Evolutionary conservation across 2,329 filamentous ascomycete species (phyloP), one percentile per base, ranked within the genome.

Genomic region (Juglanconis oblonga): DNA sequence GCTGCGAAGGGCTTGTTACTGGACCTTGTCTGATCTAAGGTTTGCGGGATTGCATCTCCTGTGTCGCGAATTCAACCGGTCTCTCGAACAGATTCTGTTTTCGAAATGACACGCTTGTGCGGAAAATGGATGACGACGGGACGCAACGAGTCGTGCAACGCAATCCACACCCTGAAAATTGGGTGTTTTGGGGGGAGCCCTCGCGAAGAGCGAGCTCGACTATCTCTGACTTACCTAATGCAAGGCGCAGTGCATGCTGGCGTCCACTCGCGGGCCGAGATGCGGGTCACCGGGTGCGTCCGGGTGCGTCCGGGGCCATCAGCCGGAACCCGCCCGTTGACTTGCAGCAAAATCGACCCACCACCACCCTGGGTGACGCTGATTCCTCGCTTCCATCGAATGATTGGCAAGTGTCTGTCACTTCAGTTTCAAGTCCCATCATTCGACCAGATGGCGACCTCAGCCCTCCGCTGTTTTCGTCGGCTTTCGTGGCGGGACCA

Each of bases 341-440:
- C 45, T 35, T 51, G 59, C 59, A 61, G 59, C 48, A 47, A 35
- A 48, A 61, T 61, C 59, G 59, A 51, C 59, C 59, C 59, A 61
- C 55, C 32, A 49, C 44, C 35, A 49, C 45, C 29, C 40, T 40
- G 24, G 52, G 45, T 57, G 50, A 48, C 56, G 59, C 51, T 54
- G 59, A 54, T 61, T 24, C n/a, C 44, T 58, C 2, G 54, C 44
- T 52, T 29, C 35, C 38, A 52, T 61, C 55, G 59, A 36, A 55
- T 58, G 59, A 61, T 55, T 29, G 36, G 4, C 35, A 44, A 32
- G 44, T 13, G 33, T 32, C 55, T 55, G 47, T 58, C 44, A 54
- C 58, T 61, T 24, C 58, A 61, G 54, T 32, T 52, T 61, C 32
- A 58, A 54, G 51, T 6, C 17, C 51, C 45, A 58, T 58, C 59